Percentiles rank a stretch among this genome's conserved stretches.
Evolutionary conservation across 192 early-diverging fungal species (phyloP).

Genomic region (Gamsiella multidivaricata): DNA sequence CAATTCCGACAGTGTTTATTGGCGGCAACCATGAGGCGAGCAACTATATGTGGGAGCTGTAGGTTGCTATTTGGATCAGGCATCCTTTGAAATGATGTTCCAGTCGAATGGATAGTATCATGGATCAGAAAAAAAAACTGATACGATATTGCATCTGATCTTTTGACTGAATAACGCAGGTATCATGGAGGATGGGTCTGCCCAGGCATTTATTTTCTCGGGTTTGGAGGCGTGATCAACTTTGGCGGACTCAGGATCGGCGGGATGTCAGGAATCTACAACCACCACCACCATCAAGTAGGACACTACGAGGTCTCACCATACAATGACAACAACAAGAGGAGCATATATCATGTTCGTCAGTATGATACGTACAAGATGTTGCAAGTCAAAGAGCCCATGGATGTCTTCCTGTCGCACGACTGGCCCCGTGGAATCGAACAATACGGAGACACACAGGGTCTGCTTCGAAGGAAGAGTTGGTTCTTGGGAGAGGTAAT

Average conservation of each 20-base stretch:
- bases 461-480: constrained; percentile 75
- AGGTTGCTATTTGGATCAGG: constrained; percentile 45
- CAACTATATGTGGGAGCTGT: constrained; percentile 96
- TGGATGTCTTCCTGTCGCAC: constrained; percentile 94
- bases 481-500: constrained; percentile 83
- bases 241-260: constrained; percentile 92
- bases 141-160: neutral
- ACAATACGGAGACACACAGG: constrained; percentile 73
- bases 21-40: constrained; percentile 99
- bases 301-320: constrained; percentile 86
- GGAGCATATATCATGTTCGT: constrained; percentile 89
- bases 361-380: constrained; percentile 86
- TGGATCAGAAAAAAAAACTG: no score
- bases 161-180: constrained; percentile 43
- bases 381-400: constrained; percentile 72
- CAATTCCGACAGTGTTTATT: constrained; percentile 92
- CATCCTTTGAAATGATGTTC: no score
- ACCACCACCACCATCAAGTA: constrained; percentile 65
- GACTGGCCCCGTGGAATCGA: constrained; percentile 96
- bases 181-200: constrained; percentile 96
- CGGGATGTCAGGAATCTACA: constrained; percentile 94
- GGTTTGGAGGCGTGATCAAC: constrained; percentile 85
- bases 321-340: constrained; percentile 69
- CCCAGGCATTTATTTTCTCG: constrained; percentile 94
- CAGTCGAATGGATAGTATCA: no score